Conservation (phyloP, 495 filamentous ascomycete genomes). For the Poronia punctata region DNA sequence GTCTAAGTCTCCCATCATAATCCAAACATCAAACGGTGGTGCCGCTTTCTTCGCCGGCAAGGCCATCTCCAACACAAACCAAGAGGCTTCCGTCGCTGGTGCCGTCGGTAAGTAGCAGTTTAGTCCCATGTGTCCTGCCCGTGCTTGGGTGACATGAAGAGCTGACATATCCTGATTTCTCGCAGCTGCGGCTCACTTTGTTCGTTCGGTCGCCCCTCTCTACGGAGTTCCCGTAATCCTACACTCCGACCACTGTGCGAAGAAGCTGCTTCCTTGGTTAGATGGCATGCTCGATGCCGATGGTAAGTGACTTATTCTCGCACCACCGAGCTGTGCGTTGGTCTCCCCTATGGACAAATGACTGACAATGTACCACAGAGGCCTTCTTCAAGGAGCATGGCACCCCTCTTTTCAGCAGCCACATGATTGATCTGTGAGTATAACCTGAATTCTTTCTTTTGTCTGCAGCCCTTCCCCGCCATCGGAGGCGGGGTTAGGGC, state of each 20-base stretch:
- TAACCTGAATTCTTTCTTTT: background rate
- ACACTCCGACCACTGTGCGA: constrained; percentile 86
- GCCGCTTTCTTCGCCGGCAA: constrained; percentile 93
- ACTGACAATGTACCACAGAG: constrained; percentile 65
- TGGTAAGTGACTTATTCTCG: no score
- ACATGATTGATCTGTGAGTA: constrained; percentile 86
- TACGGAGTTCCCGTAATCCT: constrained; percentile 91
- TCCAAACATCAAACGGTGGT: constrained; percentile 90
- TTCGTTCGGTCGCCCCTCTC: constrained; percentile 76
- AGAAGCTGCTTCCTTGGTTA: constrained; percentile 91
- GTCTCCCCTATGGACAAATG: no score
- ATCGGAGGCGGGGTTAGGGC: no score
- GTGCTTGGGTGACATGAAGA: constrained; percentile 5
- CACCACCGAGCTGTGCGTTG: no score
- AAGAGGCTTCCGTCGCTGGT: constrained; percentile 82
- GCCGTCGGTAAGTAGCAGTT: constrained; percentile 44
- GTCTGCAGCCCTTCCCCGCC: background rate
- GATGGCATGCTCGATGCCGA: constrained; percentile 63
- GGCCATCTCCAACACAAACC: constrained; percentile 79
- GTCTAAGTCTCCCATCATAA: constrained; percentile 76
- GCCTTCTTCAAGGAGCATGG: constrained; percentile 84
- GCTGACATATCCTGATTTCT: background rate
- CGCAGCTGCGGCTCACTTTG: constrained; percentile 83
- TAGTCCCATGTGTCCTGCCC: background rate
- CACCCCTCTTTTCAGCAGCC: constrained; percentile 86